Base-by-base conservation (phyloP, 345 rosid genomes). In the Eutrema yunnanense region DNA sequence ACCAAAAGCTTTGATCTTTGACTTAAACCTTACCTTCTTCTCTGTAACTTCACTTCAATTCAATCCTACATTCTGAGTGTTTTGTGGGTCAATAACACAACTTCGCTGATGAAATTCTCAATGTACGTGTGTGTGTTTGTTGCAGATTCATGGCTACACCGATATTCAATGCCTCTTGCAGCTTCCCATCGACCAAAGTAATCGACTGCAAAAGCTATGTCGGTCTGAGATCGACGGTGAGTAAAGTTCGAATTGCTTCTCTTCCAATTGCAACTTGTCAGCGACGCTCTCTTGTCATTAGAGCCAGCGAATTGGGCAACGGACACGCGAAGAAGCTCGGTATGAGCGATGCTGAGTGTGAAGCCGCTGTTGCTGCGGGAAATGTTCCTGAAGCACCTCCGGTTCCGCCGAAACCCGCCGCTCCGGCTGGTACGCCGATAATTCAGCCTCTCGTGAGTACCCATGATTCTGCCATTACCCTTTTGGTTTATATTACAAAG, bases 311-410 rank as follows among this genome's bases (percentile, higher is more conserved):
- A 53, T 71, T 68, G 26, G 74, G 6, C 9, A 74, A 77, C 63
- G 86, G 83, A 46, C 76, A 77, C 3, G 70, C 74, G 4, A 82
- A 82, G 75, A 85, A 86, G 81, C 43, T 83, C 27, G 90, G 91
- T 14, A 72, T 73, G 73, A 87, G 69, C 27, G 91, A 86, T 44
- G 98, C 90, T 10, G 93, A 94, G 64, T 91, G 91, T 6, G 98
- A 94, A 77, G 96, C 96, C 13, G 92, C 87, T 3, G 93, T 94
- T 72, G 93, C 83, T 37, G 89, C 88, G 2, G 98, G 98, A 12
- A 87, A 84, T 47, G 87, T 80, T 9, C 96, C 96, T 0, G 86
- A 91, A 38, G 90, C 95, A 34, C 98, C 97, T 80, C 90, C 95
- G 8, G 84, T 84, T 42, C 97, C 86, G 8, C 90, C 92, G 11